Evolutionary conservation across 805 yeast genomes (phyloP), one percentile per base, ranked within the genome.

Genomic region (Metschnikowia hibisci): DNA sequence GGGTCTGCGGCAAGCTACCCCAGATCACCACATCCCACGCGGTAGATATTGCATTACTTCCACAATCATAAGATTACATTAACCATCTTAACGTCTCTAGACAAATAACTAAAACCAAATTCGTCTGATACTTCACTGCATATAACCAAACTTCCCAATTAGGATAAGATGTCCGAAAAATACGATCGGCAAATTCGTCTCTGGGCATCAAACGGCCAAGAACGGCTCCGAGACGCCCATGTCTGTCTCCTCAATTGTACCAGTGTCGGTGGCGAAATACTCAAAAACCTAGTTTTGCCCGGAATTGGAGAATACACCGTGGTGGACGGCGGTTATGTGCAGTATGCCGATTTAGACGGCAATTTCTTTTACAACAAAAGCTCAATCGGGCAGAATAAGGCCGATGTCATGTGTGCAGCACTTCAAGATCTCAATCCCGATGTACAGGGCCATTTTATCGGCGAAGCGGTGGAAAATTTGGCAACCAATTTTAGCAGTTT

Each of bases 131-230:
- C 7, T 20, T 20, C 5, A 20, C 23, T 20, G 4, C 23, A 20
- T 20, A 20, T 8, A 20, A 20, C 23, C 23, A 3, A n/a, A 8
- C 7, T 20, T 20, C 23, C 23, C 23, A 20, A 20, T 20, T 20
- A 20, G 23, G 23, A 20, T 8, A 29, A 5, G 12, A 36, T 36
- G 37, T 25, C 37, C 18, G 32, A 62, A 38, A 81, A 81, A 47
- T 89, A 87, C 58, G 96, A 90, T 61, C 74, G 99, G 30, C 98
- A 91, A 58, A 66, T 91, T 45, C 75, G 97, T 29, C 66, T 91
- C 12, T 91, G 98, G 98, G 89, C 87, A 1, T 55, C 74, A 0
- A 61, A 73, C 9, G 99, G 97, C 3, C 99, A 91, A 56, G 45
- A 60, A 4, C 66, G 70, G 6, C 67, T 91, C 13, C 77, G 77